phyloP scores from a whole-genome alignment of 352 stramenopile genomes.

The Stramenopiles sp. region DNA sequence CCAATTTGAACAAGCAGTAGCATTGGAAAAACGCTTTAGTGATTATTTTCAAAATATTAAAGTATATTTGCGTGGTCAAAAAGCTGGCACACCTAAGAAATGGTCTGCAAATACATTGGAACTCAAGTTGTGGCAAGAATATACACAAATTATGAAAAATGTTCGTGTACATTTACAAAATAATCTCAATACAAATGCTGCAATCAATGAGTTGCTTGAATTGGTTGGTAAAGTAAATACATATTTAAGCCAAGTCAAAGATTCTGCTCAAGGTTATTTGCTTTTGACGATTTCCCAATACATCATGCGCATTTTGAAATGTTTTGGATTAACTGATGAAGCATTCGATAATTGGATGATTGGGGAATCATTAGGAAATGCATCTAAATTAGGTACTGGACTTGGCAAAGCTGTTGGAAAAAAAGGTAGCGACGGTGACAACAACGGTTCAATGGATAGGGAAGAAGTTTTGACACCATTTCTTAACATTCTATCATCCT shows the following conservation, averaged over 20 bases:
- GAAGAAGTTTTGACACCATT: background rate
- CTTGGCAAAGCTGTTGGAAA: background rate
- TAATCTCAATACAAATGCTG: background rate
- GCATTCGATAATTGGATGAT: background rate
- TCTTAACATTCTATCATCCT: background rate
- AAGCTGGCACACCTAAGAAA: background rate
- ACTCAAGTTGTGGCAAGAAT: background rate
- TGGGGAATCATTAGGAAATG: background rate
- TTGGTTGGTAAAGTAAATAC: background rate
- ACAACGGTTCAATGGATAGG: background rate
- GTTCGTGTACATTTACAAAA: background rate
- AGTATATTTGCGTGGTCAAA: constrained; percentile 13
- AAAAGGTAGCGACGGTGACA: background rate
- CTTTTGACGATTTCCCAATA: background rate
- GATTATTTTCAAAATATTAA: constrained; percentile 85
- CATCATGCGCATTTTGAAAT: background rate
- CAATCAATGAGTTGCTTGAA: background rate
- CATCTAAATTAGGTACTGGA: background rate
- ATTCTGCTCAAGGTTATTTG: background rate
- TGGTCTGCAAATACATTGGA: background rate
- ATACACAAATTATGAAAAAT: background rate
- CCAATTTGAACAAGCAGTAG: constrained; percentile 68
- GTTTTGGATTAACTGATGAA: background rate
- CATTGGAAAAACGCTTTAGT: constrained; percentile 62
- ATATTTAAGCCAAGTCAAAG: background rate